A percentile compares a stretch with the other conserved stretches of the same genome.
Conservation (phyloP, 2,329 filamentous ascomycete species). For the Knoxdaviesia proteae region DNA sequence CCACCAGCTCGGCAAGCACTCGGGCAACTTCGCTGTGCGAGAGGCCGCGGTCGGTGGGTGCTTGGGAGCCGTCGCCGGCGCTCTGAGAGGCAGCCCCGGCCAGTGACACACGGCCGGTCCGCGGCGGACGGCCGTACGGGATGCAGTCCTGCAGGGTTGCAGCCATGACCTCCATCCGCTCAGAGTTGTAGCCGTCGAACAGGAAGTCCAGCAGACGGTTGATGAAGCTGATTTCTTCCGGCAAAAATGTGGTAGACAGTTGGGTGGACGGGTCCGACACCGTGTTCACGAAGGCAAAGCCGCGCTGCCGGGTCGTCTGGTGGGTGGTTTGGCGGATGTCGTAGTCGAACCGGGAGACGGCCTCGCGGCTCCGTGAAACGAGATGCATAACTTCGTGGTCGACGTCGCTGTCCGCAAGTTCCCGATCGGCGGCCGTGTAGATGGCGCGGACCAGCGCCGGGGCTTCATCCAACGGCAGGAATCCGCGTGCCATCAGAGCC, state of each 20-base stretch:
- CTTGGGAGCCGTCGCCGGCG: slow-evolving; percentile 9
- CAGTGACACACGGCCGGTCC: slow-evolving; percentile 13
- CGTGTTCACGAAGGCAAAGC: slow-evolving; percentile 75
- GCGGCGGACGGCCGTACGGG: slow-evolving; percentile 38
- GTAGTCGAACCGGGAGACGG: slow-evolving; percentile 62
- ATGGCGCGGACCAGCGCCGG: slow-evolving; percentile 60
- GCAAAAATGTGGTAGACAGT: slow-evolving; percentile 57
- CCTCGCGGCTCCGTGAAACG: slow-evolving; percentile 48
- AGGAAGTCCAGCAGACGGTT: slow-evolving; percentile 76
- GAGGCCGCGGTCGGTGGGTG: slow-evolving; percentile 30
- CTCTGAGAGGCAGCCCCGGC: slow-evolving; percentile 12
- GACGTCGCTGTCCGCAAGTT: slow-evolving; percentile 38
- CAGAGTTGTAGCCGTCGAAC: slow-evolving; percentile 75
- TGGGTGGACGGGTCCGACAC: slow-evolving; percentile 71
- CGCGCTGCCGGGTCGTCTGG: slow-evolving; percentile 42
- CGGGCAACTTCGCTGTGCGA: slow-evolving; percentile 60
- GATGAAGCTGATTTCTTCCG: slow-evolving; percentile 78
- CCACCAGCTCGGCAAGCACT: slow-evolving; percentile 47
- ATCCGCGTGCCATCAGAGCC: slow-evolving; percentile 59
- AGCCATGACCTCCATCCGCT: slow-evolving; percentile 63
- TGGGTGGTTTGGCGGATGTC: slow-evolving; percentile 62
- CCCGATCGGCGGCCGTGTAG: slow-evolving; percentile 30
- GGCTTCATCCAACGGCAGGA: slow-evolving; percentile 55
- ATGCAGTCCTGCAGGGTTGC: slow-evolving; percentile 61
- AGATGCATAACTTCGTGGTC: slow-evolving; percentile 46